Evolutionary conservation across 306 rosid genomes (phyloP), one percentile per base, ranked within the genome.

Genomic region (Casuarina glauca): DNA sequence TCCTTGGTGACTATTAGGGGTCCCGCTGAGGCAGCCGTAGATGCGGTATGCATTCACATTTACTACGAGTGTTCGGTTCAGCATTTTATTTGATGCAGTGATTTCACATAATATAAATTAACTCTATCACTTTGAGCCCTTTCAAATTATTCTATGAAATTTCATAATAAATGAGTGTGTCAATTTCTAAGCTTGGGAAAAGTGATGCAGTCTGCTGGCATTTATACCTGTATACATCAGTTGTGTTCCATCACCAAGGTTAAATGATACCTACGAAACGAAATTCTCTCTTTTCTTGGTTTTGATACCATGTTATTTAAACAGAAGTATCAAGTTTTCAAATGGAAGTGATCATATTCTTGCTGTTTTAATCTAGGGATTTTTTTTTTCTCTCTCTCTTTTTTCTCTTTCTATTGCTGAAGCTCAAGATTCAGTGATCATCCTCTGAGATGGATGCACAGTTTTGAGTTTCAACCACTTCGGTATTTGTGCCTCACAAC

Each of bases 11-110:
- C 91, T 70, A 90, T 93, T 68, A 91, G 93, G 86, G 98, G 97
- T 69, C 98, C 98, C 32, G 93, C 97, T 61, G 98, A 93, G 91
- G 92, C 98, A 79, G 87, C 93, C 74, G 98, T 93, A 81, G 98
- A 93, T 85, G 96, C 91, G 83, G 98, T 93, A 87, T 69, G 76
- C 54, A 55, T 77, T 53, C 63, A 77, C 38, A 58, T 58, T 32
- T 58, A 58, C 64, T 48, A 26, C 6, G n/a, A 58, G 2, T 26
- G 39, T 58, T 58, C 26, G 64, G 38, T 9, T 58, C 39, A 58
- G 3, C 4, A 19, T 51, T 51, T 51, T 26, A 58, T 58, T 26
- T 26, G 38, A 26, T 19, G 64, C 9, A 38, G 4, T 58, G 9
- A 10, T 58, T 58, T 36, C 11, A 58, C 64, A 9, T 26, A 38